phyloP scores from a whole-genome alignment of 2,329 filamentous ascomycete genomes.

The Cladophialophora immunda region DNA sequence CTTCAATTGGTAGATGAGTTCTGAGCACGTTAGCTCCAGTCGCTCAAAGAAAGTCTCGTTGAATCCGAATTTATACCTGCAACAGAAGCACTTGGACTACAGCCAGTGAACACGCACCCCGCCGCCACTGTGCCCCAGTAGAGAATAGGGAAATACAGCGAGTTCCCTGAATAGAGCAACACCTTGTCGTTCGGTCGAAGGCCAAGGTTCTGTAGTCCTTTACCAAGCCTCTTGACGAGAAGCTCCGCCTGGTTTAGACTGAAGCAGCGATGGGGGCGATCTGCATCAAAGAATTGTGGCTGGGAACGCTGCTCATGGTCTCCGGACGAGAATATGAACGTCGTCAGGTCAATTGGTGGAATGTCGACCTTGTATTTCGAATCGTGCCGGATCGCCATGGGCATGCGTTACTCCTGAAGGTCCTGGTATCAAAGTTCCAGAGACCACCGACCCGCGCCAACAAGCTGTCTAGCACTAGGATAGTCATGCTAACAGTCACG shows the following conservation, averaged over 20 bases:
- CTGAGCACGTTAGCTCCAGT: no score
- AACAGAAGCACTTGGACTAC: not conserved
- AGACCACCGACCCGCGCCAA: no score
- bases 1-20: not conserved
- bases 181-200: not conserved
- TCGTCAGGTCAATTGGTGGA: not conserved
- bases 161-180: not conserved
- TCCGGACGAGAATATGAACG: not conserved
- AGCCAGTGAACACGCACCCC: not conserved
- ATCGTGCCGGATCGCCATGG: no score
- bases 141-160: constrained; percentile 2
- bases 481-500: no score
- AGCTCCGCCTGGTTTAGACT: not conserved
- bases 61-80: not conserved
- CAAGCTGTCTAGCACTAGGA: no score
- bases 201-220: not conserved
- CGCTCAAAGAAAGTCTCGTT: not conserved
- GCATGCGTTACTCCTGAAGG: no score
- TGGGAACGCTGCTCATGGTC: not conserved
- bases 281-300: not conserved
- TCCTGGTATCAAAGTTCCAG: no score
- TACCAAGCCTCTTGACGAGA: not conserved
- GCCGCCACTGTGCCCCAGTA: not conserved
- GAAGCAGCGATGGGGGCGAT: not conserved
- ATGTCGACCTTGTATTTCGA: not conserved